Conservation (phyloP, 768 basidiomycete genomes). For the Pisolithus microcarpus region DNA sequence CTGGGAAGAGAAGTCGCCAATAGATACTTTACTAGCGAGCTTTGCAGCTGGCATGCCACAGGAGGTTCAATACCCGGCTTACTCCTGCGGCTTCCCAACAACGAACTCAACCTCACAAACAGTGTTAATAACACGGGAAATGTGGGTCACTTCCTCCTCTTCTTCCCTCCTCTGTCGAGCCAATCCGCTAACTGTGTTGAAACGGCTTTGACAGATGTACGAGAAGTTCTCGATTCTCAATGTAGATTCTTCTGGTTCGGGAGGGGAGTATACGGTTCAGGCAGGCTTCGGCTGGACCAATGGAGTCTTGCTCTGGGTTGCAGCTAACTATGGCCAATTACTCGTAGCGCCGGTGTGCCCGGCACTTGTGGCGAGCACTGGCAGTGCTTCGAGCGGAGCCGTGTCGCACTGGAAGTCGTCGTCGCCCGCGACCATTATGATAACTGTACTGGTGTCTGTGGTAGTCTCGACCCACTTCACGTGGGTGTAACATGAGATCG, state of each 20-base stretch:
- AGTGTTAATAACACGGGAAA: slow-evolving; percentile 67
- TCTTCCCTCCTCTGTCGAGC: background rate
- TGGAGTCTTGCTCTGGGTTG: slow-evolving; percentile 70
- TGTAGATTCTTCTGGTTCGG: slow-evolving; percentile 69
- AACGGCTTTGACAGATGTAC: slow-evolving; percentile 53
- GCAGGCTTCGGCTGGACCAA: slow-evolving; percentile 89
- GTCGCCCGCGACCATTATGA: background rate
- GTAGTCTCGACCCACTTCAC: slow-evolving; percentile 2
- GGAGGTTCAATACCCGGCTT: slow-evolving; percentile 75
- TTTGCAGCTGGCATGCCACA: slow-evolving; percentile 90
- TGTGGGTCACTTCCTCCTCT: slow-evolving; percentile 36
- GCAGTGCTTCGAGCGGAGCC: slow-evolving; percentile 5
- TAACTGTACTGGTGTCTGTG: slow-evolving; percentile 1
- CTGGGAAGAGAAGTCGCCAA: slow-evolving; percentile 74
- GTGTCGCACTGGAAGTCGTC: background rate
- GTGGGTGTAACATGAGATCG: background rate
- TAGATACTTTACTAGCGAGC: slow-evolving; percentile 71
- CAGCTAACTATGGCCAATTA: slow-evolving; percentile 54
- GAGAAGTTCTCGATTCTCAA: slow-evolving; percentile 81
- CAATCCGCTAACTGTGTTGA: background rate
- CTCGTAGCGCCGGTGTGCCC: slow-evolving; percentile 65
- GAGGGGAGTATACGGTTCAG: slow-evolving; percentile 87
- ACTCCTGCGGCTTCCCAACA: slow-evolving; percentile 60
- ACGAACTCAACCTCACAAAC: slow-evolving; percentile 61
- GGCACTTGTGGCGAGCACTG: slow-evolving; percentile 17